phyloP scores from a whole-genome alignment of 2,329 filamentous ascomycete genomes.

The Thelonectria olida region DNA sequence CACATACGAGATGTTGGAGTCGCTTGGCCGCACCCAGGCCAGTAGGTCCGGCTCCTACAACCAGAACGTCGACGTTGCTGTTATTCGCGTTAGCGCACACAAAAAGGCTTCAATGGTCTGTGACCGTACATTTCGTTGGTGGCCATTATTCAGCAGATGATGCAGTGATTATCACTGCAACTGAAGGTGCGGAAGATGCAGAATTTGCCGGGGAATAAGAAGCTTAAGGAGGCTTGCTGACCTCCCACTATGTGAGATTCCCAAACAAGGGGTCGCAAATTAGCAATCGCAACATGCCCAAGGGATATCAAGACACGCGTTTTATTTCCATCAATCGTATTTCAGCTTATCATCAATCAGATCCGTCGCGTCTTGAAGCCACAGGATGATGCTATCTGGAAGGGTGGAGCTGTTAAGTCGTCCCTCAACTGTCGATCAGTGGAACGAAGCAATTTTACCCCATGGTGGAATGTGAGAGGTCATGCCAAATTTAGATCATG shows the following conservation, averaged over 20 bases:
- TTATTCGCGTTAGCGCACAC: not conserved
- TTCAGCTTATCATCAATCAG: not conserved
- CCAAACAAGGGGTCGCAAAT: not conserved
- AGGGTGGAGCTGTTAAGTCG: too few relatives aligned
- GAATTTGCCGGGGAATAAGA: not conserved
- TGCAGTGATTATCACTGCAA: not conserved
- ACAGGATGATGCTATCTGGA: not conserved
- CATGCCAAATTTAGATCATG: not conserved
- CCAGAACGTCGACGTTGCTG: conserved; percentile 93
- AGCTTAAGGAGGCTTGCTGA: not conserved
- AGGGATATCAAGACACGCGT: not conserved
- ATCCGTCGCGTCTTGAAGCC: not conserved
- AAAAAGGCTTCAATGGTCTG: too few relatives aligned
- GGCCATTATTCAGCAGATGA: not conserved
- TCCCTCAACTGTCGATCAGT: not conserved
- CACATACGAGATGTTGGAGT: conserved; percentile 86
- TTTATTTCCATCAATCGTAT: not conserved
- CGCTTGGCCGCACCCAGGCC: conserved; percentile 98
- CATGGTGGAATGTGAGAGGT: not conserved
- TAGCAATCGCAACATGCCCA: not conserved
- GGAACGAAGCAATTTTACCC: not conserved
- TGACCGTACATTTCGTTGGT: not conserved
- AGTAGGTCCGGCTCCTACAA: conserved; percentile 97
- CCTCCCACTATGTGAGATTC: not conserved
- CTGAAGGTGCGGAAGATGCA: not conserved